phyloP scores from a whole-genome alignment of 116 monocot genomes.

The Dioscorea cayenensis region DNA sequence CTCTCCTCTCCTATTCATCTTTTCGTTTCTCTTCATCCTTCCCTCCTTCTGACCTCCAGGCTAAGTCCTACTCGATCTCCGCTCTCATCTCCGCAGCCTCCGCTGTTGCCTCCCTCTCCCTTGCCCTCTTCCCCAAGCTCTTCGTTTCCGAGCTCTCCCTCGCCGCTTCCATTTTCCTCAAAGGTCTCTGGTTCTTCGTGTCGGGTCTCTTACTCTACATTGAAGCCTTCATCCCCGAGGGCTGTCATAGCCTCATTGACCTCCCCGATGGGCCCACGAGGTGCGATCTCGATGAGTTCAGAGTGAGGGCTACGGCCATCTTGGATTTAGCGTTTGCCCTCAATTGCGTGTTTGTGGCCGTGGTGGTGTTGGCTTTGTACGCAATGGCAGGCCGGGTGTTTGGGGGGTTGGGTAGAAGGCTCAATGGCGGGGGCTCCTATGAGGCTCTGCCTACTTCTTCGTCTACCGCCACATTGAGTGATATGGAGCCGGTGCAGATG shows the following conservation, averaged over 20 bases:
- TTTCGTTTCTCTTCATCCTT: conserved; percentile 12
- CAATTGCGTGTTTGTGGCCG: conserved; percentile 31
- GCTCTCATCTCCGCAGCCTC: conserved; percentile 32
- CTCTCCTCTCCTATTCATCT: conserved; percentile 27
- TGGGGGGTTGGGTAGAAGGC: conserved; percentile 30
- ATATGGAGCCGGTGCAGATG: conserved; percentile 67
- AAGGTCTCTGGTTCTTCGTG: conserved; percentile 67
- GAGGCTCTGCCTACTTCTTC: conserved; percentile 54
- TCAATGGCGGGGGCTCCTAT: conserved; percentile 29
- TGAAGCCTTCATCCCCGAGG: conserved; percentile 63
- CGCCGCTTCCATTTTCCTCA: conserved; percentile 43
- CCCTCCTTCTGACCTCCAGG: conserved; percentile 47
- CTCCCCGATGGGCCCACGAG: conserved; percentile 32
- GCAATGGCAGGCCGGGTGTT: conserved; percentile 6
- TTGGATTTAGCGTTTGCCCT: conserved; percentile 54
- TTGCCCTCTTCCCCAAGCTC: conserved; percentile 48
- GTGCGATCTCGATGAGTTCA: conserved; percentile 60
- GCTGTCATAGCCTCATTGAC: conserved; percentile 65
- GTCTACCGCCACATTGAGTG: conserved; percentile 11
- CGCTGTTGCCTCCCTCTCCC: conserved; percentile 30
- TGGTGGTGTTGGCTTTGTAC: conserved; percentile 32
- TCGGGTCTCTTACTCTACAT: conserved; percentile 55
- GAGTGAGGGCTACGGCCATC: conserved; percentile 38
- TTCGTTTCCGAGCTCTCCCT: conserved; percentile 58
- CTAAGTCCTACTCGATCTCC: conserved; percentile 25